phyloP scores from a whole-genome alignment of 306 rosid species.

The Lagenaria siceraria region DNA sequence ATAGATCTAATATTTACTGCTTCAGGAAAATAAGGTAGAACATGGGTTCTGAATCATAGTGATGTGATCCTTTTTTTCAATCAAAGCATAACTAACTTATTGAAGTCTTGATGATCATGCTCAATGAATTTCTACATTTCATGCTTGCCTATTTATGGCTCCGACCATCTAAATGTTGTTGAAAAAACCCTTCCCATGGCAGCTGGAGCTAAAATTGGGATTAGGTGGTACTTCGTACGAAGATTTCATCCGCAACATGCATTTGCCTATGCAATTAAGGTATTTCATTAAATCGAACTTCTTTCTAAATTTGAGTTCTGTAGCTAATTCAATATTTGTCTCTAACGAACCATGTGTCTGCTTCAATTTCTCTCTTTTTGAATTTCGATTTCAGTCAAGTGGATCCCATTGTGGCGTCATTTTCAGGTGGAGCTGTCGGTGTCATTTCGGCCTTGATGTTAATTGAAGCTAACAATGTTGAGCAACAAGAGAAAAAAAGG shows the following conservation, averaged over 20 bases:
- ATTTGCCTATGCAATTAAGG: conserved; percentile 87
- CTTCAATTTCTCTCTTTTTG: conserved; percentile 8
- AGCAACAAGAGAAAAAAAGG: conserved; percentile 84
- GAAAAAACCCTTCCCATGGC: conserved; percentile 16
- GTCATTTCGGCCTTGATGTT: conserved; percentile 90
- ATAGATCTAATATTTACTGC: neutral
- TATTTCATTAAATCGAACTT: conserved; percentile 8
- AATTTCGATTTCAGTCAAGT: conserved; percentile 60
- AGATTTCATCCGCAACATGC: conserved; percentile 87
- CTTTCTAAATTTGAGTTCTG: conserved; percentile 3
- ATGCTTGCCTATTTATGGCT: neutral
- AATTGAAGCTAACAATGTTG: conserved; percentile 83
- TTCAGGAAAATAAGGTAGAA: neutral
- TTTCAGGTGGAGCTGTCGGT: conserved; percentile 95
- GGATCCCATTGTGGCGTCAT: conserved; percentile 94
- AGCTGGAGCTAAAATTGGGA: conserved; percentile 93
- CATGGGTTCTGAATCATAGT: neutral
- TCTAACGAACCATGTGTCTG: neutral
- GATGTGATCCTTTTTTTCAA: neutral
- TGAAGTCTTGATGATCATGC: neutral
- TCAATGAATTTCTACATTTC: neutral
- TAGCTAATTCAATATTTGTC: neutral
- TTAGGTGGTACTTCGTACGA: conserved; percentile 84
- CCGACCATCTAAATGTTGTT: neutral
- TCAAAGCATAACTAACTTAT: neutral